Percentiles rank a stretch among this genome's conserved stretches.
These are phyloP conservation scores for Chrysochromulina parva DNA, from an alignment of 78 protist genomes.

Conservation along the genomic window DNA sequence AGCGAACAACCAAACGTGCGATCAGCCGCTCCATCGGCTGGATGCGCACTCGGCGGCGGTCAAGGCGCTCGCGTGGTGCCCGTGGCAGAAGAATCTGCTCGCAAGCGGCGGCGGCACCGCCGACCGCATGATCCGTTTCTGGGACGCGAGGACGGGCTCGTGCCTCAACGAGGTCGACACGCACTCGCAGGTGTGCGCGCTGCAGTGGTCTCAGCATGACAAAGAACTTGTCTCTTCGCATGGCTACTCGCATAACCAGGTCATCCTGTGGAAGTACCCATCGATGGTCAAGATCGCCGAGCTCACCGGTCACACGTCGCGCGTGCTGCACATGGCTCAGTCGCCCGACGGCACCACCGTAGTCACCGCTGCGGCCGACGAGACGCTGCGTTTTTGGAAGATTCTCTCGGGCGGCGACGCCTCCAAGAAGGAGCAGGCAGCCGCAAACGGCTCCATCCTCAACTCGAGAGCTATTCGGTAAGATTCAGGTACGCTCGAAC, in stretches of 20 bases:
- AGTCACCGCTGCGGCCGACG: conserved; percentile 96
- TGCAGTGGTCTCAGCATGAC: conserved; percentile 87
- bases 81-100: conserved; percentile 89
- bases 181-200: conserved; percentile 82
- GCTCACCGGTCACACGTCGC: conserved; percentile 93
- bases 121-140: conserved; percentile 96
- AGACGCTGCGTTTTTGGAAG: conserved; percentile 99
- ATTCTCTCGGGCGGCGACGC: conserved; percentile 2
- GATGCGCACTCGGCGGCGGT: conserved; percentile 89
- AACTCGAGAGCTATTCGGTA: neutral
- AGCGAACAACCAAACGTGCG: neutral
- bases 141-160: conserved; percentile 92
- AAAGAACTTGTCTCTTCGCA: conserved; percentile 96
- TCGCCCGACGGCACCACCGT: conserved; percentile 97
- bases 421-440: neutral
- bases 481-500: no score
- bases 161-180: conserved; percentile 89
- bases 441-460: neutral
- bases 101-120: conserved; percentile 99
- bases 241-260: conserved; percentile 96
- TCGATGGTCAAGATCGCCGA: conserved; percentile 90
- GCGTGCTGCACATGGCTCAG: conserved; percentile 95
- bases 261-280: conserved; percentile 98
- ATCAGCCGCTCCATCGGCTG: conserved; percentile 56
- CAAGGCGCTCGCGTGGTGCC: conserved; percentile 99